phyloP scores from a whole-genome alignment of 345 rosid genomes.

The Salix arbutifolia region DNA sequence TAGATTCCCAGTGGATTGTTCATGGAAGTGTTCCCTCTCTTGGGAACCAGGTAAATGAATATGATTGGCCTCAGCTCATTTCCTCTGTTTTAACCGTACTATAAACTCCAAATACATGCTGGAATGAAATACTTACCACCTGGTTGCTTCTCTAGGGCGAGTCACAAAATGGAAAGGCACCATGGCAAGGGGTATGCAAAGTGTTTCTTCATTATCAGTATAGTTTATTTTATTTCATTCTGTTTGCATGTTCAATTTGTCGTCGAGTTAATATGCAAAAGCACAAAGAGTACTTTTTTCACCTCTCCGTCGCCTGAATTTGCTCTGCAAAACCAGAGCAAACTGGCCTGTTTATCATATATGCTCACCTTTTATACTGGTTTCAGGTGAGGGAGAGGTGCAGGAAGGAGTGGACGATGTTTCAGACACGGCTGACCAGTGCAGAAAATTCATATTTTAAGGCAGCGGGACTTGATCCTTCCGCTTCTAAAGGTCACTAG shows the following conservation, averaged over 20 bases:
- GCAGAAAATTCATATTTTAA: slow-evolving; percentile 64
- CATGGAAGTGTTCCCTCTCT: slow-evolving; percentile 89
- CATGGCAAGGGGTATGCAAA: slow-evolving; percentile 87
- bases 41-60: slow-evolving; percentile 66
- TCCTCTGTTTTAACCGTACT: not conserved
- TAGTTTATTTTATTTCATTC: not conserved
- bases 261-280: not conserved
- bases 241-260: not conserved
- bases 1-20: slow-evolving; percentile 94
- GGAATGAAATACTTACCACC: not conserved
- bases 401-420: slow-evolving; percentile 73
- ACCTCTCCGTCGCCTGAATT: not conserved
- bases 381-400: slow-evolving; percentile 89
- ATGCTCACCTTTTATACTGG: not conserved
- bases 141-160: slow-evolving; percentile 48
- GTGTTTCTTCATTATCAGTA: not conserved
- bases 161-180: slow-evolving; percentile 56
- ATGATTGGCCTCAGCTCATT: slow-evolving; percentile 7
- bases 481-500: slow-evolving; percentile 39
- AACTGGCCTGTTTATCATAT: not conserved
- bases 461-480: slow-evolving; percentile 24
- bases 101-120: not conserved
- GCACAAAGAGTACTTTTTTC: not conserved
- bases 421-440: slow-evolving; percentile 47
- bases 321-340: not conserved